Conservation (phyloP, 2,329 filamentous ascomycete species). For the Colletotrichum plurivorum region DNA sequence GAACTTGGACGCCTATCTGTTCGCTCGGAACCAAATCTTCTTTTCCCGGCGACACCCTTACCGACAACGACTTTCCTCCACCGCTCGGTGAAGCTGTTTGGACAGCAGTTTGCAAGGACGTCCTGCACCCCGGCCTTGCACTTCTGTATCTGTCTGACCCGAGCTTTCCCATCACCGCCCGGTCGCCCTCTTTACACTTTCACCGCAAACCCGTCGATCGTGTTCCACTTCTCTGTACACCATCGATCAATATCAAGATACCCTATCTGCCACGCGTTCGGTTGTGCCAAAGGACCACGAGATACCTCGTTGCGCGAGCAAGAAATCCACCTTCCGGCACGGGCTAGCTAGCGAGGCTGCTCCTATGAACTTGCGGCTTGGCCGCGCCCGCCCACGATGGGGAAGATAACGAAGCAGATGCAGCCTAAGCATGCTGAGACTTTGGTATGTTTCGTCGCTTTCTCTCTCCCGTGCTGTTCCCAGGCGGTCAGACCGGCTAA, state of each 20-base stretch:
- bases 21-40: conserved; percentile 1
- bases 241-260: conserved; percentile 2
- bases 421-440: conserved; percentile 78
- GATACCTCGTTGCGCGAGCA: conserved; percentile 30
- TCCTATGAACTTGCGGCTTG: conserved; percentile 64
- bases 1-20: conserved; percentile 14
- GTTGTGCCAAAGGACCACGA: conserved; percentile 29
- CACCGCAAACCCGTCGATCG: background rate
- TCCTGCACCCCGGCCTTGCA: conserved; percentile 58
- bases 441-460: conserved; percentile 63
- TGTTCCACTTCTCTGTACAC: conserved; percentile 5
- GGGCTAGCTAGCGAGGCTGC: conserved; percentile 41
- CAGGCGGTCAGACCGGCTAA: conserved; percentile 25
- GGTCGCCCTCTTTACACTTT: conserved; percentile 15
- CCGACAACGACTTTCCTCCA: background rate
- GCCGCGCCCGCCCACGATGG: conserved; percentile 74
- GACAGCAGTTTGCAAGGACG: conserved; percentile 47
- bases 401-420: conserved; percentile 77
- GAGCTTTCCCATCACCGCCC: conserved; percentile 31
- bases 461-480: conserved; percentile 7
- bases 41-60: conserved; percentile 18
- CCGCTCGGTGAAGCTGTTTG: conserved; percentile 50
- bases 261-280: conserved; percentile 17
- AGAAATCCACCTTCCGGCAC: conserved; percentile 15
- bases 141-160: conserved; percentile 42